Evolutionary conservation across 495 filamentous ascomycete genomes (phyloP), one percentile per base, ranked within the genome.

Genomic region (Penicillium waksmanii): DNA sequence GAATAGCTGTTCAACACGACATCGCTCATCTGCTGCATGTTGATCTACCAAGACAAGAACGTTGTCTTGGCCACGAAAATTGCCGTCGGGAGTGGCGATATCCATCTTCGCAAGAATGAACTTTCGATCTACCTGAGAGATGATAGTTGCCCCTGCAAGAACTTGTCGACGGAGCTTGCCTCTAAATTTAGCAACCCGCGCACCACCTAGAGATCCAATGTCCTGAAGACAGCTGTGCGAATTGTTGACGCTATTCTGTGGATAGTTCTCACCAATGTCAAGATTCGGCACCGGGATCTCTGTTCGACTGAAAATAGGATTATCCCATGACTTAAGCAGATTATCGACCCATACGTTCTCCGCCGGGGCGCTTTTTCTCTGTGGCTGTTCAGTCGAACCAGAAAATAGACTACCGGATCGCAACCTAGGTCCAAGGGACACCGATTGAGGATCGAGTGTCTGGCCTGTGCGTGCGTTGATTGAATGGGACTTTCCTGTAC

Each of bases 1-100:
- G 38, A 90, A 76, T 0, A 98, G 79, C 0, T 67, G 67, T 71
- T 98, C 95, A 8, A 97, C 83, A 6, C 88, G 84, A 65, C 89
- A 88, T 18, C 95, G 82, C 72, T 98, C 95, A 72, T 96, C 92
- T 1, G 94, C 95, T 10, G 95, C 95, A 69, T 98, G 95, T 65
- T 98, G 95, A 69, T 98, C 95, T 46, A 98, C 83, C 10, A 97
- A 79, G 0, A 96, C 82, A 1, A 98, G 76, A 11, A 84, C 53
- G 46, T 33, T 46, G 18, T 64, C 53, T 11, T 50, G 19, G 21
- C 60, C 35, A 42, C 36, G 7, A 11, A 50, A 51, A 23, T 23
- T 33, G 23, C 7, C 27, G 4, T 38, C 34, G 4, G 33, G 48
- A 40, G 33, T 8, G 12, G 49, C 66, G 25, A 49, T 36, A 8